These are phyloP conservation scores for Pseudocercospora macadamiae DNA, from an alignment of 2,329 filamentous ascomycete genomes.

Conservation along the genomic window DNA sequence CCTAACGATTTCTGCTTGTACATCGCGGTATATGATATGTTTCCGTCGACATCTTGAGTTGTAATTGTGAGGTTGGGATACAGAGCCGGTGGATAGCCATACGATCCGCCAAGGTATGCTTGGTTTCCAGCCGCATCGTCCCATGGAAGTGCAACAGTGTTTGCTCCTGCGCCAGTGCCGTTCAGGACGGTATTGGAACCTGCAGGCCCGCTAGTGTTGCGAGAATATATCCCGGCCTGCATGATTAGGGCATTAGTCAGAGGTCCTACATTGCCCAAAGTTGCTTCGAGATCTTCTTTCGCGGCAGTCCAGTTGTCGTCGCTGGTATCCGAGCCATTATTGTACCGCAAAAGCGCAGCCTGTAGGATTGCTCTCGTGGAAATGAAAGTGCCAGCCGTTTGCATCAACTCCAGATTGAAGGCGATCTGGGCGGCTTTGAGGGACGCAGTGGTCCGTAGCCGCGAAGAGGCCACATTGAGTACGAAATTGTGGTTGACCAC, in stretches of 20 bases:
- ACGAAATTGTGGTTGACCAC: conserved; percentile 65
- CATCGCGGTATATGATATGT: conserved; percentile 41
- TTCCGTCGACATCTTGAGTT: conserved; percentile 39
- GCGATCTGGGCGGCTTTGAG: conserved; percentile 85
- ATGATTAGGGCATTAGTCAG: conserved; percentile 59
- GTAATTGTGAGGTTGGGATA: conserved; percentile 74
- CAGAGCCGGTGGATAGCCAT: conserved; percentile 72
- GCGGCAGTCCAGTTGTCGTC: conserved; percentile 64
- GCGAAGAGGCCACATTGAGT: conserved; percentile 55
- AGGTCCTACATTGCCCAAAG: conserved; percentile 59
- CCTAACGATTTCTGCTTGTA: conserved; percentile 50
- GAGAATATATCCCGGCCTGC: conserved; percentile 72
- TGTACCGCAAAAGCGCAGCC: conserved; percentile 53
- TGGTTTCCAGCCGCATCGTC: conserved; percentile 58
- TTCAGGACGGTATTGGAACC: conserved; percentile 62
- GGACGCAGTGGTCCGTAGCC: conserved; percentile 76
- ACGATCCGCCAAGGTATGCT: conserved; percentile 55
- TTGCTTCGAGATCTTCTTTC: conserved; percentile 67
- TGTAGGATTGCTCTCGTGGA: conserved; percentile 64
- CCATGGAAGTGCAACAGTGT: conserved; percentile 65
- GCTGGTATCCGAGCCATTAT: conserved; percentile 57
- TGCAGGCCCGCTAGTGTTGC: conserved; percentile 62
- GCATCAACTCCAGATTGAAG: conserved; percentile 76
- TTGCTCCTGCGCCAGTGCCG: conserved; percentile 58
- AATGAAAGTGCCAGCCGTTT: conserved; percentile 73